Percentiles rank a stretch among this genome's conserved stretches.
phyloP scores from a whole-genome alignment of 345 rosid genomes.

The Luvunga scandens region DNA sequence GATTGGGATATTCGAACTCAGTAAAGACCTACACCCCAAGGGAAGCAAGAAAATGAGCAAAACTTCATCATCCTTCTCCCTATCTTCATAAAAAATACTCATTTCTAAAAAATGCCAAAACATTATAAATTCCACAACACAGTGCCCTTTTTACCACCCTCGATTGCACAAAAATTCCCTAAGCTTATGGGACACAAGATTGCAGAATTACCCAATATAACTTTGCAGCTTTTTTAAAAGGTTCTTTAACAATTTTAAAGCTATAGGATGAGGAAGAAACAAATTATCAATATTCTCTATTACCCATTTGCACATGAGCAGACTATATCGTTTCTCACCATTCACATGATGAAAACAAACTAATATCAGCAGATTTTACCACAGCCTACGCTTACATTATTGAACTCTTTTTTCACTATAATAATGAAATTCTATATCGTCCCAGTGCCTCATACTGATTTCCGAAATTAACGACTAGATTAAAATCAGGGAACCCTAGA shows the following conservation, averaged over 20 bases:
- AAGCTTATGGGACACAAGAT: too few relatives aligned
- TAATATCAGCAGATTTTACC: background rate
- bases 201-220: background rate
- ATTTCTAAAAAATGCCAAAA: background rate
- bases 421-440: background rate
- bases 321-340: background rate
- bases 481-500: background rate
- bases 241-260: background rate
- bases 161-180: background rate
- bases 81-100: background rate
- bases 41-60: background rate
- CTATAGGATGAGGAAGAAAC: background rate
- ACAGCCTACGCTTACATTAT: background rate
- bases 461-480: background rate
- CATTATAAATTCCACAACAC: background rate
- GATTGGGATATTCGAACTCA: background rate
- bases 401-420: background rate
- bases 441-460: background rate
- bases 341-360: background rate
- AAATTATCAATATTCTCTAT: background rate
- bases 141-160: background rate
- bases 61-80: background rate
- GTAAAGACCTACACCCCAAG: background rate
- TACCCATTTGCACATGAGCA: background rate
- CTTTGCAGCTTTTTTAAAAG: background rate